phyloP scores from a whole-genome alignment of 2,329 filamentous ascomycete species.

The Geoglossum cookeanum region DNA sequence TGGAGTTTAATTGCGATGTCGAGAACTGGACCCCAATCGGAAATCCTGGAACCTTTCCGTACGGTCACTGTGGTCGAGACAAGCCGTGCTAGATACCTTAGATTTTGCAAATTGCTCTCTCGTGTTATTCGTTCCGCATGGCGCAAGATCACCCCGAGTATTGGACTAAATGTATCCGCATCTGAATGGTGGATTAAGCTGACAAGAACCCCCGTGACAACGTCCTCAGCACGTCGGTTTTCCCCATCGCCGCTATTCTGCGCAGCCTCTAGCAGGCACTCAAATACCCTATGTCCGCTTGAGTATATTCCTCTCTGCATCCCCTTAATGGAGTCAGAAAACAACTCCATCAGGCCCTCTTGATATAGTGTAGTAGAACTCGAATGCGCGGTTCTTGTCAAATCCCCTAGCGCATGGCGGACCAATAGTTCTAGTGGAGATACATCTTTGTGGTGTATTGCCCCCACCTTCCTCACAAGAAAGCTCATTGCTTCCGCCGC shows the following conservation, averaged over 20 bases:
- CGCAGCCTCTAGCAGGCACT: constrained; percentile 26
- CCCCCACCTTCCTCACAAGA: constrained; percentile 71
- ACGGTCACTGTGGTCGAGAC: constrained; percentile 56
- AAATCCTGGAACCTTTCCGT: constrained; percentile 59
- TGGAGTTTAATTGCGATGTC: not conserved
- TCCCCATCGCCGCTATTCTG: constrained; percentile 15
- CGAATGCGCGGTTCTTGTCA: constrained; percentile 34
- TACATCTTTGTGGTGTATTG: constrained; percentile 52
- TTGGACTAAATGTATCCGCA: constrained; percentile 48
- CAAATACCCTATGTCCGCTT: constrained; percentile 32
- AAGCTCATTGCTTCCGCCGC: constrained; percentile 92
- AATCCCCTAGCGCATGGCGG: constrained; percentile 49
- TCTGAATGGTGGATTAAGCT: constrained; percentile 70
- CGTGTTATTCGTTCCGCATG: constrained; percentile 20
- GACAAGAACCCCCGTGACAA: constrained; percentile 58
- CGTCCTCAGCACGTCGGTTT: constrained; percentile 16
- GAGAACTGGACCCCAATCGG: constrained; percentile 50
- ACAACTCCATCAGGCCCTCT: constrained; percentile 79
- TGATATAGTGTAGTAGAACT: constrained; percentile 51
- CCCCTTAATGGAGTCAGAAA: constrained; percentile 60
- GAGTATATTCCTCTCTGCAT: constrained; percentile 39
- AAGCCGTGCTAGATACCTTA: constrained; percentile 21
- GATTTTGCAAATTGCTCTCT: constrained; percentile 21
- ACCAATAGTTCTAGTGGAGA: constrained; percentile 53
- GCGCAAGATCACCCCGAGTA: constrained; percentile 43